Evolutionary conservation across 192 early-diverging fungal species (phyloP).

Genomic region (Physocladia obscura): DNA sequence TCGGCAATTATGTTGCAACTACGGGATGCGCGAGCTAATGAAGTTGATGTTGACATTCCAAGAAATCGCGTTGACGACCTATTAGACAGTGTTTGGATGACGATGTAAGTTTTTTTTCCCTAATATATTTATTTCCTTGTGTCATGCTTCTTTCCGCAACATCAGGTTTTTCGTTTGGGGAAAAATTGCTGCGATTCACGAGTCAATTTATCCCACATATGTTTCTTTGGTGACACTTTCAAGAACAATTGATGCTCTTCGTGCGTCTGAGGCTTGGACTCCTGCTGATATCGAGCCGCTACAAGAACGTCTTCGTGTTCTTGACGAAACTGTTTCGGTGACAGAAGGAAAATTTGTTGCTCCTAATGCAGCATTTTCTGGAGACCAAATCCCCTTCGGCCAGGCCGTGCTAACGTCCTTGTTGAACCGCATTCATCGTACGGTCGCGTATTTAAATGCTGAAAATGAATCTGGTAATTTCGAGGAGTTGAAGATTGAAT

Average conservation of each 20-base stretch:
- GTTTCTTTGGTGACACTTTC: conserved; percentile 17
- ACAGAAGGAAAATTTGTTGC: conserved; percentile 25
- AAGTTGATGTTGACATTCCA: background rate
- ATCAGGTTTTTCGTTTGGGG: conserved; percentile 10
- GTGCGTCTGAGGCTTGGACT: conserved; percentile 21
- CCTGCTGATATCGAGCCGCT: conserved; percentile 21
- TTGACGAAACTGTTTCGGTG: conserved; percentile 13
- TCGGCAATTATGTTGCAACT: conserved; percentile 1
- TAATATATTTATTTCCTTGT: background rate
- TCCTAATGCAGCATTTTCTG: background rate
- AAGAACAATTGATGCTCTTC: conserved; percentile 20
- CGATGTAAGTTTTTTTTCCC: conserved; percentile 11
- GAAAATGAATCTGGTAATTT: background rate
- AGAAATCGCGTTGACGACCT: conserved; percentile 9
- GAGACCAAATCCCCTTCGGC: conserved; percentile 19
- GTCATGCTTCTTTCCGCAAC: background rate
- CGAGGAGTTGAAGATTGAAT: background rate
- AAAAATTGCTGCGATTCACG: conserved; percentile 27
- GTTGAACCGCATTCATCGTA: conserved; percentile 2
- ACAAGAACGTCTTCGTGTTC: conserved; percentile 16
- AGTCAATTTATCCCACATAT: conserved; percentile 27
- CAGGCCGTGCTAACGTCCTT: conserved; percentile 24
- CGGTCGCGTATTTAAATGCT: conserved; percentile 6
- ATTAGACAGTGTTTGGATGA: conserved; percentile 26
- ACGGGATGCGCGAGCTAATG: background rate